These are phyloP conservation scores for Mycena pura DNA, from an alignment of 768 basidiomycete species.

Conservation along the genomic window DNA sequence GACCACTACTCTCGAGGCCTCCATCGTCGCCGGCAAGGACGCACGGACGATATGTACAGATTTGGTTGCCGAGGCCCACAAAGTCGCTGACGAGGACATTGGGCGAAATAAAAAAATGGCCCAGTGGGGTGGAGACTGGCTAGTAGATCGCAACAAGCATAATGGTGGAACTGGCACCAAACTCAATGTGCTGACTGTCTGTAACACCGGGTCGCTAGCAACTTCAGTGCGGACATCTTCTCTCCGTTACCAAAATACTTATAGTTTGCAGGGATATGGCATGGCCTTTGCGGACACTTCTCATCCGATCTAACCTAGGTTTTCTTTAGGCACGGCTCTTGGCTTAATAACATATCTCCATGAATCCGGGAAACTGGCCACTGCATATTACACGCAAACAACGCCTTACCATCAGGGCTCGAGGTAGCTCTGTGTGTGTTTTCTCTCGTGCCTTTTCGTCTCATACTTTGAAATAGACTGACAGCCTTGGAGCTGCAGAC, in stretches of 20 bases:
- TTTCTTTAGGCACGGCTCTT: too few relatives aligned
- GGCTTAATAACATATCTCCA: constrained; percentile 92
- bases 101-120: constrained; percentile 88
- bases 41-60: constrained; percentile 58
- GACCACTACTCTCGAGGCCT: constrained; percentile 51
- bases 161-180: constrained; percentile 44
- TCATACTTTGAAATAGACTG: constrained; percentile 55
- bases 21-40: constrained; percentile 49
- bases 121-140: constrained; percentile 86
- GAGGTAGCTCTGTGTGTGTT: constrained; percentile 45
- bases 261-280: constrained; percentile 80
- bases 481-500: constrained; percentile 90
- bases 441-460: background rate
- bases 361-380: constrained; percentile 75
- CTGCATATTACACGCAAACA: constrained; percentile 93
- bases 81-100: constrained; percentile 87
- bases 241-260: background rate
- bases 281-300: too few relatives aligned
- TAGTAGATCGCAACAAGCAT: constrained; percentile 57
- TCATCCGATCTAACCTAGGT: too few relatives aligned
- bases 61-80: constrained; percentile 72
- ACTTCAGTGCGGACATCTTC: constrained; percentile 71
- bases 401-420: constrained; percentile 95
- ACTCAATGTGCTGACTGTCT: constrained; percentile 89
- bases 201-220: constrained; percentile 96